phyloP scores from a whole-genome alignment of 1,284 basidiomycete genomes.

The Wolfiporia cocos region DNA sequence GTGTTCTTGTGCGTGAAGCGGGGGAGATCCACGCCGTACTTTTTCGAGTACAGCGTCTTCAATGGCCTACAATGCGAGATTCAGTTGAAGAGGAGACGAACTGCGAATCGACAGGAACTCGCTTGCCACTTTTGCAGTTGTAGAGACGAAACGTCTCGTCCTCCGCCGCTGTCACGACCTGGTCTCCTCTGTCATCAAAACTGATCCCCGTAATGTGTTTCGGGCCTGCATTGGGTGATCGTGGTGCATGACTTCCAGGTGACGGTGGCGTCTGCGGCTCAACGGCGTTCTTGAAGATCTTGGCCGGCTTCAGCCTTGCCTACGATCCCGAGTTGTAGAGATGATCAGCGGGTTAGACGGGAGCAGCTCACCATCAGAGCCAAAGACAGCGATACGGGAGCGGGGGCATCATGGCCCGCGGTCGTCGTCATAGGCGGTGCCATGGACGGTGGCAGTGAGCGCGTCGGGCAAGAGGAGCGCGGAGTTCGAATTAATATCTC shows the following conservation, averaged over 20 bases:
- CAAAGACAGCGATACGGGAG: conserved; percentile 19
- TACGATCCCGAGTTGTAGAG: conserved; percentile 20
- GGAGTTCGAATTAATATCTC: conserved; percentile 29
- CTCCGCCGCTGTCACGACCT: conserved; percentile 83
- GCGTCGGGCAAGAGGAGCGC: conserved; percentile 6
- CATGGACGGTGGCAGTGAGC: conserved; percentile 11
- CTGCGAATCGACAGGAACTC: conserved; percentile 41
- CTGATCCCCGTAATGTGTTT: conserved; percentile 82
- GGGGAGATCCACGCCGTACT: conserved; percentile 93
- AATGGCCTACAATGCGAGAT: conserved; percentile 42
- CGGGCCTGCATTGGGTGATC: conserved; percentile 38
- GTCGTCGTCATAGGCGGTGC: conserved; percentile 18
- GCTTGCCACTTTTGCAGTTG: conserved; percentile 87
- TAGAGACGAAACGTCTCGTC: conserved; percentile 93
- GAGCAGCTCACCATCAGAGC: conserved; percentile 24
- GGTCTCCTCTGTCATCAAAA: conserved; percentile 90
- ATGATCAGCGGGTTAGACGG: background rate
- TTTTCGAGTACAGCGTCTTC: conserved; percentile 86
- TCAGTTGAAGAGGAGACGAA: conserved; percentile 23
- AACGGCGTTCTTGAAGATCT: conserved; percentile 79
- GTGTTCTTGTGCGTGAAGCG: conserved; percentile 90
- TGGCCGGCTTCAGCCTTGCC: conserved; percentile 80
- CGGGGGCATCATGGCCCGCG: conserved; percentile 12
- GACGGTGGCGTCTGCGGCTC: conserved; percentile 51
- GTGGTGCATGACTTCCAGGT: conserved; percentile 34